A percentile compares a stretch with the other conserved stretches of the same genome.
Conservation (phyloP, 202 grass and related monocot genomes). For the Eragrostis tef region DNA sequence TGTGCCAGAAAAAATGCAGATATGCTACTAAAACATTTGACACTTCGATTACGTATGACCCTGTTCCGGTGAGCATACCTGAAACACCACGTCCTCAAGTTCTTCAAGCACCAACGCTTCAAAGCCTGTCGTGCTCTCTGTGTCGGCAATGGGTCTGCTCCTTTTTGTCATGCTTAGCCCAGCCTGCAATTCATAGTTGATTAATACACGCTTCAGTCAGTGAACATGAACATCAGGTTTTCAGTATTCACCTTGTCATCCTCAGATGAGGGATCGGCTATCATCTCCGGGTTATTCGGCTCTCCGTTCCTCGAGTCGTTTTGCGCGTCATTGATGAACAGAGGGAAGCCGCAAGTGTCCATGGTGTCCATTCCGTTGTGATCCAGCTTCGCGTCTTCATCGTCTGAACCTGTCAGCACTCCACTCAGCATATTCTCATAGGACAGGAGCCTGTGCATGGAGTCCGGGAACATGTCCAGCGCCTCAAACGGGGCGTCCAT, state of each 20-base stretch:
- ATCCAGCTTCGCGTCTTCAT: slow-evolving; percentile 22
- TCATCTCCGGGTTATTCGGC: slow-evolving; percentile 15
- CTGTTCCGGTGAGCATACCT: slow-evolving; percentile 48
- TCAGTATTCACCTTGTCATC: slow-evolving; percentile 44
- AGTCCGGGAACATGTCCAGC: slow-evolving; percentile 60
- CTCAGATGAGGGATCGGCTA: slow-evolving; percentile 5
- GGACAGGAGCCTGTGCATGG: slow-evolving; percentile 55
- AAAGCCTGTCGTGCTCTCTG: slow-evolving; percentile 3
- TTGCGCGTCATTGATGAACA: slow-evolving; percentile 62
- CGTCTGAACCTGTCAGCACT: slow-evolving; percentile 51
- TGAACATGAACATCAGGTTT: slow-evolving; percentile 5
- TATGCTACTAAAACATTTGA: too few relatives aligned
- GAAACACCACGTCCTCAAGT: slow-evolving; percentile 59
- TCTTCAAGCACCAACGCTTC: slow-evolving; percentile 62
- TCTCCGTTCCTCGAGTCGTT: background rate
- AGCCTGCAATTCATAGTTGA: slow-evolving; percentile 32
- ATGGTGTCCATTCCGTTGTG: slow-evolving; percentile 46
- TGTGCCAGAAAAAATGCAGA: background rate
- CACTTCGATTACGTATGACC: too few relatives aligned
- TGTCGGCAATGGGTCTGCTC: slow-evolving; percentile 6
- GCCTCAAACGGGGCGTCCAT: slow-evolving; percentile 59
- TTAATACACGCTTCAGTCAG: slow-evolving; percentile 26
- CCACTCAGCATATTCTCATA: slow-evolving; percentile 61
- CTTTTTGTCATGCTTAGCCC: slow-evolving; percentile 22
- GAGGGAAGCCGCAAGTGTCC: slow-evolving; percentile 65